These are phyloP conservation scores for Protea cynaroides DNA, from an alignment of 164 flowering plant genomes.

Conservation along the genomic window DNA sequence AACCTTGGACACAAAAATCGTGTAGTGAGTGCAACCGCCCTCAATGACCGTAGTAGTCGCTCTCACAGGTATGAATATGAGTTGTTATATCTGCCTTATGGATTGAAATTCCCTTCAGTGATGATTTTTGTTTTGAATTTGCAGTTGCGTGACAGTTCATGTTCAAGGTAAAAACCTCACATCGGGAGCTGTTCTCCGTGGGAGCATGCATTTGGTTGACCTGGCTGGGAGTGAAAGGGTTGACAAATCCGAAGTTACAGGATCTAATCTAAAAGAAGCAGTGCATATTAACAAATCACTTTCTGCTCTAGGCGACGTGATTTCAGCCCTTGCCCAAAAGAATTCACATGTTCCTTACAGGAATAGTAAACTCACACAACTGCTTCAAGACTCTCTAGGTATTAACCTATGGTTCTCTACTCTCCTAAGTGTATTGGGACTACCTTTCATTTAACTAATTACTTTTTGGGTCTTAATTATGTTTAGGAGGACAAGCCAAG, in stretches of 20 bases:
- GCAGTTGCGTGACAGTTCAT: constrained; percentile 81
- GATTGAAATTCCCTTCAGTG: background rate
- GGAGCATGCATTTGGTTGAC: constrained; percentile 87
- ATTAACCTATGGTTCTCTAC: background rate
- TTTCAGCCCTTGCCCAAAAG: constrained; percentile 63
- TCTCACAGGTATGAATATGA: constrained; percentile 76
- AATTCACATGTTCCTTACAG: constrained; percentile 71
- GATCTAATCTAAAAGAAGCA: constrained; percentile 78
- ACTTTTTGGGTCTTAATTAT: background rate
- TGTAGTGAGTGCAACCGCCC: constrained; percentile 93
- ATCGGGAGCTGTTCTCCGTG: constrained; percentile 51
- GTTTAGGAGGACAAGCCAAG: constrained; percentile 89
- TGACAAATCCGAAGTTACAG: constrained; percentile 68
- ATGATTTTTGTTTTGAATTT: constrained; percentile 11
- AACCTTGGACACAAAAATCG: constrained; percentile 86
- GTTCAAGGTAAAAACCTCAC: constrained; percentile 72
- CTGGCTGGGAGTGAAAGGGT: constrained; percentile 87
- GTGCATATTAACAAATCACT: constrained; percentile 75
- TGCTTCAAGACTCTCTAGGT: constrained; percentile 88
- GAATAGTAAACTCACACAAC: constrained; percentile 76
- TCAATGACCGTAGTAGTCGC: constrained; percentile 98
- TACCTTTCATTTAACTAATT: background rate
- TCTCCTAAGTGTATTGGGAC: background rate
- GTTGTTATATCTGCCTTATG: background rate
- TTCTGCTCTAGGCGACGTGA: constrained; percentile 83